These are phyloP conservation scores for Suillus lakei DNA, from an alignment of 768 basidiomycete genomes.

Conservation along the genomic window DNA sequence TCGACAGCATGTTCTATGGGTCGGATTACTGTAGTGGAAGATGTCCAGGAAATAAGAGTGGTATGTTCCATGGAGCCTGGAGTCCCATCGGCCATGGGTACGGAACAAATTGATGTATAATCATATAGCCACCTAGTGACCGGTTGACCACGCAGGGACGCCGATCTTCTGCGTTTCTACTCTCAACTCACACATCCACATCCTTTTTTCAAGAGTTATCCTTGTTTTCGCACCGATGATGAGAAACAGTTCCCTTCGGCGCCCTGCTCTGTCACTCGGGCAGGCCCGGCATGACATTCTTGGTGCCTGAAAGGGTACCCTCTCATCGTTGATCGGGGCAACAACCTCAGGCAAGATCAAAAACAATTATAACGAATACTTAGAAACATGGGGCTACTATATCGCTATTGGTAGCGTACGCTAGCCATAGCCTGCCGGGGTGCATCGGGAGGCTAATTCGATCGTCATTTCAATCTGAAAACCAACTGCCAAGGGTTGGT, in stretches of 20 bases:
- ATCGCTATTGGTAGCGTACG: too few species aligned
- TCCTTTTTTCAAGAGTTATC: neutral
- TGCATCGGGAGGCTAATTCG: slow-evolving; percentile 41
- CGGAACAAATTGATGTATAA: slow-evolving; percentile 4
- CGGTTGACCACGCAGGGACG: neutral
- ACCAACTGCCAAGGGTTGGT: slow-evolving; percentile 65
- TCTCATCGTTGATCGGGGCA: neutral
- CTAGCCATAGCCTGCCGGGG: too few species aligned
- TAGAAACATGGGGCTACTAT: neutral
- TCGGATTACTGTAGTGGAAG: neutral
- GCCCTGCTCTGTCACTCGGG: neutral
- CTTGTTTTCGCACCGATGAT: neutral
- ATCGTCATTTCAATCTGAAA: slow-evolving; percentile 78
- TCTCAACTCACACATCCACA: slow-evolving; percentile 1
- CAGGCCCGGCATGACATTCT: neutral
- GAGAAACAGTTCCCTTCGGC: neutral
- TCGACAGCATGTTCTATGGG: slow-evolving; percentile 60
- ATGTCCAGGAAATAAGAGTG: slow-evolving; percentile 1
- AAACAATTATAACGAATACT: too few species aligned
- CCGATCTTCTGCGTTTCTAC: slow-evolving; percentile 1
- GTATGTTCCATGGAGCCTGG: neutral
- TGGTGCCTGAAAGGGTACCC: neutral
- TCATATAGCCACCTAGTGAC: neutral
- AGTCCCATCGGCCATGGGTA: neutral
- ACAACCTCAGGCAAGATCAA: neutral